Percentiles rank a stretch among this genome's conserved stretches.
Evolutionary conservation across 2,329 filamentous ascomycete species (phyloP).

Genomic region (Elsinoe necatrix): DNA sequence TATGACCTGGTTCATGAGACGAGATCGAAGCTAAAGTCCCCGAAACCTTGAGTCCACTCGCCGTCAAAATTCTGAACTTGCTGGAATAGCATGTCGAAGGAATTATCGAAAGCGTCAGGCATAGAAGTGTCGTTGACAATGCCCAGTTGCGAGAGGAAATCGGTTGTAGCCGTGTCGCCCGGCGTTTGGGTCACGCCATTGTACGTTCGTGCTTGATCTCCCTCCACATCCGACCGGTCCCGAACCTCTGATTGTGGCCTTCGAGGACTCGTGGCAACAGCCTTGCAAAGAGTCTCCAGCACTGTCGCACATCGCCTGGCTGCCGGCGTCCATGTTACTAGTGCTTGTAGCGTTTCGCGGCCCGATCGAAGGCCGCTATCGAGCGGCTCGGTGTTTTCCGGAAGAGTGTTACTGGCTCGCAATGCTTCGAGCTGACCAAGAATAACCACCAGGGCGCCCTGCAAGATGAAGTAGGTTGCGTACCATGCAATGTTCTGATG

Average conservation of each 20-base stretch:
- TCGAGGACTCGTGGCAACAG: neutral
- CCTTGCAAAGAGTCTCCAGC: neutral
- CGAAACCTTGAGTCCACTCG: neutral
- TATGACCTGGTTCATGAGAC: neutral
- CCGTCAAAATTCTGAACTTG: slow-evolving; percentile 5
- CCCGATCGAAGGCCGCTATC: neutral
- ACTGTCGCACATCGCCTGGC: neutral
- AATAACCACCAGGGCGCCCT: neutral
- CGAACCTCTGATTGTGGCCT: neutral
- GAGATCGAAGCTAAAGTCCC: neutral
- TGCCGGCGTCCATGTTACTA: neutral
- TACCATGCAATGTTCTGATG: slow-evolving; percentile 5
- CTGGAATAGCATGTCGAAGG: slow-evolving; percentile 4
- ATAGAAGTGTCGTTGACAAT: neutral
- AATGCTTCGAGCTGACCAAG: neutral
- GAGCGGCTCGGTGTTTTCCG: neutral
- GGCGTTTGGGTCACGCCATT: neutral
- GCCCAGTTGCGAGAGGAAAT: neutral
- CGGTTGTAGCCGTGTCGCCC: neutral
- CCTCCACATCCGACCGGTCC: neutral
- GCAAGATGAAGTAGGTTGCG: slow-evolving; percentile 1
- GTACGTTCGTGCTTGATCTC: neutral
- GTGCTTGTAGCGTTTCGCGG: neutral
- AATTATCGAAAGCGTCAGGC: neutral
- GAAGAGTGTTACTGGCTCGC: neutral